These are phyloP conservation scores for Solanum ossicruentum DNA, from an alignment of 257 asterid species.

Conservation along the genomic window DNA sequence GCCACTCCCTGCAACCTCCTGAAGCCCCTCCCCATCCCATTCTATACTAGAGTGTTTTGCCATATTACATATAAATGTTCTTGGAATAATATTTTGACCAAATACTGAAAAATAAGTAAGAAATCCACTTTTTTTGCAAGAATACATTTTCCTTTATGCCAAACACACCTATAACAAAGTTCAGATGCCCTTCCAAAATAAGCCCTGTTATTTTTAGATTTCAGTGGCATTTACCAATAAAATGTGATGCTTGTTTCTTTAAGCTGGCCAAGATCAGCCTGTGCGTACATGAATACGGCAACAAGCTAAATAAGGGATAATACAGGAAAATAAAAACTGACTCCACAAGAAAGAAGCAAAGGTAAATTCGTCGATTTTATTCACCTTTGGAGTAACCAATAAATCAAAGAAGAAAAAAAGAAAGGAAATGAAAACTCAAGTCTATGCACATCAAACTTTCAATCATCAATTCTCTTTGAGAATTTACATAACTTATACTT, in stretches of 20 bases:
- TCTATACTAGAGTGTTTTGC: background rate
- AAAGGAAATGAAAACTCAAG: background rate
- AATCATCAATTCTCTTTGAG: background rate
- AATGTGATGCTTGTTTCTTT: slow-evolving; percentile 2
- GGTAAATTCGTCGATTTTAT: background rate
- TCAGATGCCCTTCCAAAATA: background rate
- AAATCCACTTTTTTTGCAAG: background rate
- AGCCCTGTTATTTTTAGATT: background rate
- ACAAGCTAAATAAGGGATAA: background rate
- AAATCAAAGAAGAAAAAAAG: background rate
- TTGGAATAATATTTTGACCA: background rate
- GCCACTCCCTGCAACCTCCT: background rate
- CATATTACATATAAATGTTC: background rate
- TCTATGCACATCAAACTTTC: background rate
- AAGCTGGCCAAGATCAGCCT: background rate
- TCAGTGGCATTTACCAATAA: background rate
- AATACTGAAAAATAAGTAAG: background rate
- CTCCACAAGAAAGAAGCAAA: background rate
- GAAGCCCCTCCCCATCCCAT: background rate
- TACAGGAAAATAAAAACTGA: background rate
- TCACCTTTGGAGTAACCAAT: background rate
- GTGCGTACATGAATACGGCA: background rate
- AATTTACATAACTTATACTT: background rate
- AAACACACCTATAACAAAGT: background rate
- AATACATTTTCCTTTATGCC: background rate